Evolutionary conservation across 805 yeast species (phyloP).

Genomic region (Metschnikowia reukaufii): DNA sequence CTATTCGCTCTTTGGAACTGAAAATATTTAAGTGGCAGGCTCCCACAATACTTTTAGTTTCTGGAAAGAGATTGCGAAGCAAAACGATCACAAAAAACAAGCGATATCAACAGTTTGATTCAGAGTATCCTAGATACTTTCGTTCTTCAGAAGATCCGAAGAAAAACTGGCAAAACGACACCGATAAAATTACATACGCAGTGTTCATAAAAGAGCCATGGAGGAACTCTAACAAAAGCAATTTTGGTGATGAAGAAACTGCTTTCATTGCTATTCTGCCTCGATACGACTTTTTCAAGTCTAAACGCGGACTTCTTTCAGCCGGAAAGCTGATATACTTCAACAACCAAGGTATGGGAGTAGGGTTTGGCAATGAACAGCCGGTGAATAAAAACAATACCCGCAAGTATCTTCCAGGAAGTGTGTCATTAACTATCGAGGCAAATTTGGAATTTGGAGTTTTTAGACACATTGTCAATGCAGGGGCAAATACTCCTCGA

Average conservation of each 20-base stretch:
- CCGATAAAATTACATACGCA: slow-evolving; percentile 56
- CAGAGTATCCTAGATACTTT: slow-evolving; percentile 45
- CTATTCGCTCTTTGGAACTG: slow-evolving; percentile 82
- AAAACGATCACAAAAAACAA: slow-evolving; percentile 38
- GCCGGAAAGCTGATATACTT: slow-evolving; percentile 54
- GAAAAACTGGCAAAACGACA: slow-evolving; percentile 38
- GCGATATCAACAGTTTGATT: slow-evolving; percentile 51
- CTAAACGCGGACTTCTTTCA: slow-evolving; percentile 32
- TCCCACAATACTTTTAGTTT: slow-evolving; percentile 69
- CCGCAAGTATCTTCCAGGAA: slow-evolving; percentile 62
- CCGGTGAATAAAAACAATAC: slow-evolving; percentile 52
- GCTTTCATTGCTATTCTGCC: slow-evolving; percentile 71
- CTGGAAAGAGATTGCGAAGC: slow-evolving; percentile 55
- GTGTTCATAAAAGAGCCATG: slow-evolving; percentile 71
- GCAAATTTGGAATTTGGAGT: slow-evolving; percentile 75
- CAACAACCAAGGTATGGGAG: slow-evolving; percentile 71
- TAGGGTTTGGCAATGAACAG: slow-evolving; percentile 77
- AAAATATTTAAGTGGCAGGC: slow-evolving; percentile 89
- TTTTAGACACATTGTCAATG: slow-evolving; percentile 64
- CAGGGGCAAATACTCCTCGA: slow-evolving; percentile 19
- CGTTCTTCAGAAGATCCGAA: slow-evolving; percentile 25
- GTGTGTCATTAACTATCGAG: slow-evolving; percentile 77
- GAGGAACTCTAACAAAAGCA: slow-evolving; percentile 67
- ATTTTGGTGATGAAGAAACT: slow-evolving; percentile 64
- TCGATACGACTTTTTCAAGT: slow-evolving; percentile 50